Evolutionary conservation across 1,139 yeast species (phyloP), one percentile per base, ranked within the genome.

Genomic region (Yamadazyma atmosphaerica): DNA sequence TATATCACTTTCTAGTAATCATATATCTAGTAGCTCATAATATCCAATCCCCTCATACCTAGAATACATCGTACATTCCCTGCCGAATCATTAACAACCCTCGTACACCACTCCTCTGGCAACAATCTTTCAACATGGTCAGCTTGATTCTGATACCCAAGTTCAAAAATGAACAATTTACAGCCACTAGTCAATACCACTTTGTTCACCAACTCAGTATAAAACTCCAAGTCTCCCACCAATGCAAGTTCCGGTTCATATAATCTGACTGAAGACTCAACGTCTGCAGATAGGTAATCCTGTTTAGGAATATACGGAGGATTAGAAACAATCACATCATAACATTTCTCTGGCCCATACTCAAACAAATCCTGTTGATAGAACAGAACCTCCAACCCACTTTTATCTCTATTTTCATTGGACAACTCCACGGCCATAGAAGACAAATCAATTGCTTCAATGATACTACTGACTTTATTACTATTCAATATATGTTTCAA

Each of bases 161-260:
- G 45, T 45, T 72, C 77, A 49, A 71, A 68, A 0, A 71, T 56
- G 44, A 71, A 65, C 2, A 61, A 81, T 12, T 62, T 43, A 0
- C 78, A 73, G 0, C 55, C 38, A 11, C 65, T 51, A 0, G 68
- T 66, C 0, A 60, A 7, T 1, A 74, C 62, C 7, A 80, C 59
- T 22, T 68, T 64, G 1, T 66, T 46, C 1, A 82, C 54, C 24
- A 90, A 64, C 1, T 80, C 77, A 2, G 63, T 53, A 57, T 85
- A 90, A 54, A 87, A 86, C 49, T 85, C 92, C 13, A 71, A 51
- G 41, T 83, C 82, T 0, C 96, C 98, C 2, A 85, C 60, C 11
- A 92, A 63, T 0, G 98, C 98, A 26, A 79, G 55, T 19, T 58
- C 52, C 0, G 98, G 98, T 61, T 92, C 98, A 56, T 75, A 83